Evolutionary conservation across 2,329 filamentous ascomycete species (phyloP), one percentile per base, ranked within the genome.

Genomic region (Macrophomina phaseolina): DNA sequence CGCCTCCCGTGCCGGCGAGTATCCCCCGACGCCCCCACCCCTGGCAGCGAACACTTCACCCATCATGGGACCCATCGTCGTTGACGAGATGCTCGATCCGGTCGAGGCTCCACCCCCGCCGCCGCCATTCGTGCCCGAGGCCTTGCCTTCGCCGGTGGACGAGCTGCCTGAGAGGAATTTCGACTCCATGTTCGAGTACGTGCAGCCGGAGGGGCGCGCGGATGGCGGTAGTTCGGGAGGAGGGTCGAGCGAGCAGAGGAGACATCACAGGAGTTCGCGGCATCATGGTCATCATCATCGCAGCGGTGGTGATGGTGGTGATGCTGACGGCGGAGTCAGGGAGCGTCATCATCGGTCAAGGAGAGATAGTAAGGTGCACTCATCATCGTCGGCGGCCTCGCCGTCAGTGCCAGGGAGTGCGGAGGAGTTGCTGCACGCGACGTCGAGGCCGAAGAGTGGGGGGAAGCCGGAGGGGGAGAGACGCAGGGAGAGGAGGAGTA

Each of bases 21-120:
- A 62, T 12, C 58, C 58, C 9, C 58, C 58, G 9, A 62, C 45
- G 42, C 58, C 58, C 6, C 58, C 58, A 8, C 45, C 58, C 8
- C 30, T 62, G 32, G n/a, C 51, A n/a, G 7, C 12, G 51, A 34
- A 9, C 7, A 16, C 42, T 34, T 48, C 30, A 2, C 11, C n/a
- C 18, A 30, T n/a, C 16, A 9, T 34, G 2, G 16, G 8, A 1
- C 16, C 32, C 6, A 16, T 23, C 16, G n/a, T 18, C 2, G 4
- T 18, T 9, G 58, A 62, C 30, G 58, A 62, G 9, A 42, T 32
- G 3, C 36, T 36, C 2, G 18, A 40, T 40, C 36, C 52, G 34
- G 36, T 28, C 38, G 32, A 38, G 36, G 45, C 7, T 7, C 11
- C 9, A 2, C 16, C 53, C 4, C 23, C 52, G 16, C 8, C 45